Base-by-base conservation (phyloP, 345 rosid species). In the Anastatica hierochuntica region DNA sequence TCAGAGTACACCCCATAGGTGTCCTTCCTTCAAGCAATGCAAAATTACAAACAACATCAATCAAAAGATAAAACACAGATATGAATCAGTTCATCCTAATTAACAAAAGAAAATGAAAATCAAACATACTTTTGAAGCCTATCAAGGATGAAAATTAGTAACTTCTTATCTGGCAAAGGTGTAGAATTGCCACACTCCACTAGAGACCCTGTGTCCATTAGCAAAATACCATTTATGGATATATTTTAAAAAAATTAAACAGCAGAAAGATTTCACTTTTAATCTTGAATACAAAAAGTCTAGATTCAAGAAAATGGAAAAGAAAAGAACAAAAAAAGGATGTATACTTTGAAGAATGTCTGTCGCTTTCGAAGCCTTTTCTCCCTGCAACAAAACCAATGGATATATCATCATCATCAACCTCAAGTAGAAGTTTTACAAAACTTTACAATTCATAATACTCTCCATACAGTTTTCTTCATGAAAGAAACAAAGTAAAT, bases 121-220 rank as follows among this genome's bases (percentile, higher is more conserved):
- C n/a, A n/a, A n/a, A n/a, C n/a, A 62, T 62, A 87, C 98, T 90
- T 84, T 90, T 90, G 98, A 81, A 90, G 95, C 79, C 98, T 80
- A 73, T 87, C 98, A 70, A 90, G 96, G 74, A 90, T 83, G 92
- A 90, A 90, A 74, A 81, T 71, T 77, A 90, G 78, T 80, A 90
- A 81, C 90, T 84, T 87, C 82, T 88, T 87, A 79, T 88, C 88
- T 70, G 98, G 96, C 84, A 90, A 82, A 79, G 95, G 86, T 40
- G 83, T 79, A 55, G n/a, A n/a, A n/a, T 90, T 83, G 94, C 95
- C 98, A 43, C 79, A 76, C 72, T 79, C 95, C 76, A 66, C 79
- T 76, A 63, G 70, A 56, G 82, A 79, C 67, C 77, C 98, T 90
- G 84, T 72, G n/a, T n/a, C n/a, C n/a, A n/a, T n/a, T n/a, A n/a